Evolutionary conservation across 768 basidiomycete genomes (phyloP).

Genomic region (Leccinum variicolor): DNA sequence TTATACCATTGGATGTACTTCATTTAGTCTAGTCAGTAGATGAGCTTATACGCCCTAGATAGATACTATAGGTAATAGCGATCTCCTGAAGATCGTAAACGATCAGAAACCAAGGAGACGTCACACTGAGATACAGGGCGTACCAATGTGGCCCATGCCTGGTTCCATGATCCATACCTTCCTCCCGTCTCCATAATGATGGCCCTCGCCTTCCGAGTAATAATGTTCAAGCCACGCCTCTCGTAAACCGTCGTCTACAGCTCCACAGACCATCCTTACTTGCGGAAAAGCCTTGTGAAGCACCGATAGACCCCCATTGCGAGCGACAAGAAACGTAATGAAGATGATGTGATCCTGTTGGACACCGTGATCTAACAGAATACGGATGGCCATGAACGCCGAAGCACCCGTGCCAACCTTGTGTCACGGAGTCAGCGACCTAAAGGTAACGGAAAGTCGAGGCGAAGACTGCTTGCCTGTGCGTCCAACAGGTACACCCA

Average conservation of each 20-base stretch:
- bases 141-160: constrained; percentile 87
- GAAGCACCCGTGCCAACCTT: constrained; percentile 93
- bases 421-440: not conserved
- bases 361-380: constrained; percentile 91
- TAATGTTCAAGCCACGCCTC: constrained; percentile 70
- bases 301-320: constrained; percentile 73
- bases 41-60: constrained; percentile 1
- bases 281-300: constrained; percentile 80
- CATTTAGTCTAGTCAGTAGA: not conserved
- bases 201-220: constrained; percentile 41
- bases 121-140: constrained; percentile 10
- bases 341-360: constrained; percentile 83
- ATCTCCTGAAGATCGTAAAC: constrained; percentile 29
- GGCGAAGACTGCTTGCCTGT: constrained; percentile 47
- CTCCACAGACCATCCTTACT: constrained; percentile 82
- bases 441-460: not conserved
- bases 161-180: constrained; percentile 85
- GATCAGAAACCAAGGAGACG: not conserved
- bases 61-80: constrained; percentile 36
- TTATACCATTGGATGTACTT: constrained; percentile 1
- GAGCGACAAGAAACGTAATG: constrained; percentile 83
- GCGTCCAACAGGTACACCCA: constrained; percentile 91
- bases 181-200: constrained; percentile 45
- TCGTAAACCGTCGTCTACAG: constrained; percentile 72
- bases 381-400: constrained; percentile 92